Evolutionary conservation across 2,329 filamentous ascomycete species (phyloP).

Genomic region (Cytospora mali): DNA sequence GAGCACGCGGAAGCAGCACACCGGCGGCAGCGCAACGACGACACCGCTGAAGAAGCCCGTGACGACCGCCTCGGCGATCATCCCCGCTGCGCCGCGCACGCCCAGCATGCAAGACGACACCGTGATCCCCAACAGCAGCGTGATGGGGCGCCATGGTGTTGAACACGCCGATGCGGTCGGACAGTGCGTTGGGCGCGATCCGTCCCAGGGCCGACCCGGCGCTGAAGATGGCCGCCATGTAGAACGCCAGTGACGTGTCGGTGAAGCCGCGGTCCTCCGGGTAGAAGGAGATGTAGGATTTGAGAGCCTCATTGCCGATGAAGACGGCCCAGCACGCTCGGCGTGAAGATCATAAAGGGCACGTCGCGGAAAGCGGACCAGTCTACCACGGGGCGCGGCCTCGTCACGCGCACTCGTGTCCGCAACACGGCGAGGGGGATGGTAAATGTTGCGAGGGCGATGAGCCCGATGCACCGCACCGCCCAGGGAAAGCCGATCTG

Average conservation of each 20-base stretch:
- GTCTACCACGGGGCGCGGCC: conserved; percentile 42
- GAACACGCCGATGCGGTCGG: conserved; percentile 42
- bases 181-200: conserved; percentile 41
- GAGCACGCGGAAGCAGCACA: conserved; percentile 42
- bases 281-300: conserved; percentile 47
- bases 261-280: conserved; percentile 36
- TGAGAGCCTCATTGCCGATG: conserved; percentile 41
- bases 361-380: conserved; percentile 42
- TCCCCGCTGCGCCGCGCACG: conserved; percentile 36
- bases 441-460: conserved; percentile 34
- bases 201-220: conserved; percentile 43
- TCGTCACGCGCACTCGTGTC: conserved; percentile 41
- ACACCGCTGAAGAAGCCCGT: conserved; percentile 48
- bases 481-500: conserved; percentile 36
- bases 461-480: conserved; percentile 33
- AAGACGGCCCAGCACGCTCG: conserved; percentile 42
- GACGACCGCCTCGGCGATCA: conserved; percentile 41
- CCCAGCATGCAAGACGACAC: conserved; percentile 42
- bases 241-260: conserved; percentile 41
- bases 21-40: conserved; percentile 45
- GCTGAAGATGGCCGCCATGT: conserved; percentile 46
- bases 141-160: conserved; percentile 40
- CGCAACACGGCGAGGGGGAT: conserved; percentile 34
- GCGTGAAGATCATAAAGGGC: conserved; percentile 40
- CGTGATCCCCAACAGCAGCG: conserved; percentile 38